These are phyloP conservation scores for Nitzschia palea DNA, from an alignment of 108 stramenopile species.

Conservation along the genomic window DNA sequence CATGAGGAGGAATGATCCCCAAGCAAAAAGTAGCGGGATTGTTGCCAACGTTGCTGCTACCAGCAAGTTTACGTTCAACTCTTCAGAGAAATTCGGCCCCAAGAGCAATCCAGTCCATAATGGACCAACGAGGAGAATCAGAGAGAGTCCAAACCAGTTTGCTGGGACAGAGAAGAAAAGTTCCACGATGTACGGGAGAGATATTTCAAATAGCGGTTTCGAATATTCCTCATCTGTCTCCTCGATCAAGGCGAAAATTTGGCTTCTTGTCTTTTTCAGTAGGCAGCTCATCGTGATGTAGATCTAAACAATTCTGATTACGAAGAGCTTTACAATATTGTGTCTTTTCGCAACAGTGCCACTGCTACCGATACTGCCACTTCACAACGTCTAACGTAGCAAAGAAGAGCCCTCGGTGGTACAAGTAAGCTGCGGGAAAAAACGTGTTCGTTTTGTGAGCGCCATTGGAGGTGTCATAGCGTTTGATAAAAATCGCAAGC, in stretches of 20 bases:
- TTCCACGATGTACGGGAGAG: slow-evolving; percentile 14
- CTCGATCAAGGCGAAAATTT: background rate
- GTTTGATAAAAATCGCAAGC: too few relatives aligned
- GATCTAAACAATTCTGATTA: background rate
- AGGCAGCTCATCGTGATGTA: too few relatives aligned
- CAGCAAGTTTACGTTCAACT: slow-evolving; percentile 5
- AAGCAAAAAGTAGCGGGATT: slow-evolving; percentile 8
- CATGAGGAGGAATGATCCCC: slow-evolving; percentile 1
- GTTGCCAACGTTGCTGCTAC: background rate
- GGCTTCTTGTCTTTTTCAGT: background rate
- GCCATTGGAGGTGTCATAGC: too few relatives aligned
- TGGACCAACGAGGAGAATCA: slow-evolving; percentile 10
- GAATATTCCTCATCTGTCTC: slow-evolving; percentile 13
- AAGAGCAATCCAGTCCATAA: slow-evolving; percentile 6
- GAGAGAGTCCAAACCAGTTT: slow-evolving; percentile 21
- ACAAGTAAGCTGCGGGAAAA: too few relatives aligned
- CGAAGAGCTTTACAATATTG: too few relatives aligned
- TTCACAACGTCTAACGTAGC: too few relatives aligned
- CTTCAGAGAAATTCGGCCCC: background rate
- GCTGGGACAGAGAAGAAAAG: slow-evolving; percentile 15
- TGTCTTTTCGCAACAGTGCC: too few relatives aligned
- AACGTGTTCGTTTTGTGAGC: too few relatives aligned
- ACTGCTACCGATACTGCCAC: too few relatives aligned
- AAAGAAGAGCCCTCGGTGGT: too few relatives aligned
- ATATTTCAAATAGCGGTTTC: slow-evolving; percentile 4